Evolutionary conservation across 106 monocot species (phyloP), one percentile per base, ranked within the genome.

Genomic region (Posidonia australis): DNA sequence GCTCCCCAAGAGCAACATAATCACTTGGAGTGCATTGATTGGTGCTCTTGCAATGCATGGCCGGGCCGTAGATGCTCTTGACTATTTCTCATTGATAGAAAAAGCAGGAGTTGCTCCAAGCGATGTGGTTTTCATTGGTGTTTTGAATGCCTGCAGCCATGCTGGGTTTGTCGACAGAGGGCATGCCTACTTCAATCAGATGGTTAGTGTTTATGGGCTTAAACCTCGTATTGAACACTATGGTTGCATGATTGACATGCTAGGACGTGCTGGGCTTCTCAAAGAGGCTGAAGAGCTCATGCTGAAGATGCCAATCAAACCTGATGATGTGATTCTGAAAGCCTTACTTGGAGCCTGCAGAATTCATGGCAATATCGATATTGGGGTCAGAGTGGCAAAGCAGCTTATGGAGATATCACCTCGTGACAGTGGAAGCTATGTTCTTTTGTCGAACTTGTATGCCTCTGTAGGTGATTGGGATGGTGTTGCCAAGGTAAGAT

Each of bases 21-120:
- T 85, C 36, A 71, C 78, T 22, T 90, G 90, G 85, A 83, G 73
- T 52, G 67, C 83, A 0, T 41, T 85, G 65, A 76, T 90, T 42
- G 59, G 73, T 32, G 85, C 80, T 3, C 71, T 80, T 11, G 85
- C 85, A 20, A 51, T 76, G 71, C 82, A 90, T 66, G 90, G 85
- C 12, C 58, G 55, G 6, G 85, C 73, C 18, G 66, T 41, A n/a
- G 80, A 80, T 51, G 85, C 82, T 10, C 52, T 90, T 16, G 27
- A 71, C 5, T 54, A 44, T 23, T 85, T 90, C 70, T 41, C 11
- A 11, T 59, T 16, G 43, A 85, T 85, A 85, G 73, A 78, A 51
- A 44, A 63, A 19, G 57, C 60, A 0, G 32, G 67, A 58, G 58
- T 83, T 13, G 51, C 25, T 2, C 85, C 89, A 13, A 80, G 28